Base-by-base conservation (phyloP, 371 early-diverging fungal species). In the Mortierella polycephala region DNA sequence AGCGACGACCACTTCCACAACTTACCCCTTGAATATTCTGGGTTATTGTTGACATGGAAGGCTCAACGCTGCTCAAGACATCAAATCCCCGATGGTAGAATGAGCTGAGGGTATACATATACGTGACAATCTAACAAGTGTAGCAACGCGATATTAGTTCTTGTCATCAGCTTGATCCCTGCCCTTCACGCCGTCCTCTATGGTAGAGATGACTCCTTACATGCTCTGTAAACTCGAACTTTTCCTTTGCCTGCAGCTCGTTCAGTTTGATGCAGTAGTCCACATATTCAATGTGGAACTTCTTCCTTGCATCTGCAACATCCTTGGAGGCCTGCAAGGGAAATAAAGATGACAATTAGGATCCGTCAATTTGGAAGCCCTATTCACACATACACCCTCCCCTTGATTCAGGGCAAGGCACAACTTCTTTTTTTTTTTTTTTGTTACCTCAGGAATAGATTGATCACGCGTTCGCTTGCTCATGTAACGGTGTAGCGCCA, bases 141-240 rank as follows among this genome's bases (percentile, higher is more conserved):
- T n/a, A 6, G 6, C n/a, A 18, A 42, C 12, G 20, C 8, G 8
- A 16, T 39, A 5, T 16, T 41, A 60, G 56, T 8, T 30, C 16
- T 42, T 4, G 58, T 30, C 30, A 30, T 30, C 30, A 30, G 30
- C 30, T 30, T 30, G 30, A 30, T 30, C 30, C 30, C 30, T 30
- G 30, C 30, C 2, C 30, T 30, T 30, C 30, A 30, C 4, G 30
- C 4, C 30, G 30, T 30, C 4, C 30, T 30, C 30, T 30, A 30
- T 30, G 30, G 30, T 30, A 2, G 30, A 30, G 30, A 4, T 6
- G 18, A 16, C 16, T 21, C 12, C 83, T 66, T 86, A 93, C 93
- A 77, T 89, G 89, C 76, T 93, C 94, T 70, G 90, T 86, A 47
- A 92, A 87, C 64, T 94, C 93, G 41, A 90, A 88, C 66, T 90